Evolutionary conservation across 176 grass and related monocot species (phyloP), one percentile per base, ranked within the genome.

Genomic region (Paspalum notatum): DNA sequence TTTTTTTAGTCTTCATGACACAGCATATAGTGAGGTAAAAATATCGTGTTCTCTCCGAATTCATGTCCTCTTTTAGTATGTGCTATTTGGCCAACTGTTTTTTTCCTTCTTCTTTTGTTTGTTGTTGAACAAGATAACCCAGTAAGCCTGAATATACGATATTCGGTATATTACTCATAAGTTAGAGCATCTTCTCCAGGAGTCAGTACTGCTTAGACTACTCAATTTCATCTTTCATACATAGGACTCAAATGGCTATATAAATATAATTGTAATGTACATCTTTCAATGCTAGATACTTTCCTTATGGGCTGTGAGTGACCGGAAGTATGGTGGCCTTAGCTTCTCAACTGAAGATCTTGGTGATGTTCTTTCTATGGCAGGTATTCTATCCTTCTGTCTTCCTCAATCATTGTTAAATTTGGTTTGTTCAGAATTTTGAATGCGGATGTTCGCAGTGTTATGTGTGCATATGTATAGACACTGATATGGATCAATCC

Each of bases 21-120:
- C 80, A 71, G 94, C 91, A 71, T 97, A 91, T 44, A 84, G 54
- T 82, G 94, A 97, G 94, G 94, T 97, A 21, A 43, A 40, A 66
- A 43, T 21, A 70, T 1, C 37, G 16, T 5, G 12, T 0, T 51
- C 1, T 42, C 40, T 50, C 9, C 21, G 9, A 41, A 55, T 4
- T 49, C 12, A 21, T 70, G 64, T 52, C 66, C 22, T 25, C 17
- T 45, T 45, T 88, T n/a, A 55, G 9, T 26, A 54, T 57, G 48
- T 57, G 13, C 22, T 14, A 25, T 5, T 25, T 16, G 47, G n/a
- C 9, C 10, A 5, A 46, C 39, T 27, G 5, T 16, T 60, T 46
- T 48, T 32, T 32, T 3, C 32, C 3, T 32, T 32, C 32, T 32
- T 32, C 32, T 32, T 32, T 32, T 32, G 32, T 32, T 32, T 32